phyloP scores from a whole-genome alignment of 2,329 filamentous ascomycete genomes.

The Stagonosporopsis cucurbitacearum region DNA sequence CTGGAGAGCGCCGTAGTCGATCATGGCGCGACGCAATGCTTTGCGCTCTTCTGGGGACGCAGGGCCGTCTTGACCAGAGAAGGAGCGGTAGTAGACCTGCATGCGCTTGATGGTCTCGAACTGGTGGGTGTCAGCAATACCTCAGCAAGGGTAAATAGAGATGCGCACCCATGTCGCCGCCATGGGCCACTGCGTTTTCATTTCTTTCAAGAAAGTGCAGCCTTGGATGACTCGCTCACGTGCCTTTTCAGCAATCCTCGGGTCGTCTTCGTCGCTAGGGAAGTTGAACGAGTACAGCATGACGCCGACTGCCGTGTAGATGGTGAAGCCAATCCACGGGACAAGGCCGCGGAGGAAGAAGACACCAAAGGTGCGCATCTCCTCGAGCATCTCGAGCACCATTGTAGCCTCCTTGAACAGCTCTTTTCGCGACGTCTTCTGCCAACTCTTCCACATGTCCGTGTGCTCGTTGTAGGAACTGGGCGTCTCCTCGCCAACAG shows the following conservation, averaged over 20 bases:
- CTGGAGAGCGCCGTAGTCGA: constrained; percentile 52
- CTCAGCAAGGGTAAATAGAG: no score
- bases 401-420: constrained; percentile 46
- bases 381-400: constrained; percentile 51
- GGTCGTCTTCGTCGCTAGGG: constrained; percentile 45
- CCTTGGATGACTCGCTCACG: constrained; percentile 46
- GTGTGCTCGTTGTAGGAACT: constrained; percentile 42
- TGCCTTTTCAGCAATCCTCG: constrained; percentile 41
- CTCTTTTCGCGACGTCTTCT: constrained; percentile 44
- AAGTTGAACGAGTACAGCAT: constrained; percentile 51
- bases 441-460: constrained; percentile 48
- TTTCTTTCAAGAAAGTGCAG: constrained; percentile 49
- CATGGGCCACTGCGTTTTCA: constrained; percentile 53
- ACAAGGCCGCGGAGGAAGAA: constrained; percentile 50
- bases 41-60: constrained; percentile 49
- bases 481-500: constrained; percentile 38
- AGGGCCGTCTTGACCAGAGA: constrained; percentile 42
- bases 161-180: constrained; percentile 47
- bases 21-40: constrained; percentile 46
- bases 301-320: constrained; percentile 51
- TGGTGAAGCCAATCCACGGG: constrained; percentile 53
- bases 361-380: constrained; percentile 51
- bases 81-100: constrained; percentile 50
- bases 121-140: constrained; percentile 25
- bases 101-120: constrained; percentile 53